Evolutionary conservation across 2,329 filamentous ascomycete genomes (phyloP), one percentile per base, ranked within the genome.

Genomic region (Botrytis paeoniae): DNA sequence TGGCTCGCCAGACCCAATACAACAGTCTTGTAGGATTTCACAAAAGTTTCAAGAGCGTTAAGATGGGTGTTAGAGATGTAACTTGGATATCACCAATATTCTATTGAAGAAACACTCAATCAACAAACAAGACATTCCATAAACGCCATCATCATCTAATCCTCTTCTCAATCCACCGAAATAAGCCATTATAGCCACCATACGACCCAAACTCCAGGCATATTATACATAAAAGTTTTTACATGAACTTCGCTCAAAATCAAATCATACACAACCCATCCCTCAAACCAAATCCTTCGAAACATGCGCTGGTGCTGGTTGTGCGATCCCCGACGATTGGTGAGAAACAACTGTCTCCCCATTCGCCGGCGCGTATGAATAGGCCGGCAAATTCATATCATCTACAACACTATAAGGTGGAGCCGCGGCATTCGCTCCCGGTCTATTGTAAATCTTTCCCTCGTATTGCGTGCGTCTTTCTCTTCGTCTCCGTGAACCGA

Each of bases 281-380:
- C 7, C 5, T 64, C 69, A 63, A 64, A 35, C 69, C 45, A 65
- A n/a, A 71, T 43, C 60, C 7, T 35, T 64, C 37, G 35, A 51
- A n/a, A 43, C 8, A 59, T 66, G 60, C 48, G 70, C 45, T 10
- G 61, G 20, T 32, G 60, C n/a, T 12, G 61, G 70, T 29, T 66
- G 20, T n/a, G 61, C 20, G 35, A 45, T 9, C 4, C 22, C n/a
- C 10, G 5, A 32, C n/a, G 18, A 68, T 32, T 51, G 51, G 39
- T 57, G 68, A 37, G 68, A 4, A 8, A 70, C 8, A 9, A n/a
- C n/a, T 12, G n/a, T 61, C 37, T 70, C 39, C 22, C 22, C 68
- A 9, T 41, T 43, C 4, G 12, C 41, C 12, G 68, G 68, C 39
- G 59, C 68, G 45, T 45, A 62, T 0, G 68, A 61, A 37, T 45